Base-by-base conservation (phyloP, 2,329 filamentous ascomycete species). In the Talaromyces sp. region DNA sequence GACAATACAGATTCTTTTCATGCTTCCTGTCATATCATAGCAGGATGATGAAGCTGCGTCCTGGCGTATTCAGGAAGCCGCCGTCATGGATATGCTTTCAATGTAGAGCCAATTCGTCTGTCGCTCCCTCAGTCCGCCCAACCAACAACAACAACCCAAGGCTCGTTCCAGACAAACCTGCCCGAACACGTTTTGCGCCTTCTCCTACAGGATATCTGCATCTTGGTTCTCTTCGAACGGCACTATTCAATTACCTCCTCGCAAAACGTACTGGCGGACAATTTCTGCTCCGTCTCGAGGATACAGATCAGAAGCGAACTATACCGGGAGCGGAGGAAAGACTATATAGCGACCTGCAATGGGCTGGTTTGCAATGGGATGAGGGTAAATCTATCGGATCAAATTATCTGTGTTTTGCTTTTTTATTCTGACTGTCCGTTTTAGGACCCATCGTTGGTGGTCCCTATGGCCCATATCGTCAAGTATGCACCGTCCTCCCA, bases 151-250 rank as follows among this genome's bases (percentile, higher is more conserved):
- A 70, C 63, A 62, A 64, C 58, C 73, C 67, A 58, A 72, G 64
- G 57, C 67, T 69, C 62, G 70, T 75, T 48, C 76, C 84, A 28
- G 74, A 77, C 28, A 73, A 69, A 6, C 88, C 89, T 46, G 84
- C 84, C 60, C 81, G 90, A 71, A 90, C 94, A 17, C 87, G 94
- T 48, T 99, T 99, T 73, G 94, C 95, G 1, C 94, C 94, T 0
- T 97, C 94, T 1, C 94, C 94, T 0, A 99, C 94, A 0, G 94
- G 94, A 1, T 92, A 93, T 67, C 81, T 99, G 22, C 94, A 99
- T 74, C 80, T 99, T 11, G 94, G 94, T 3, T 96, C 92, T 0
- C 74, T 99, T 36, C 82, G 94, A 59, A 99, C 94, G 0, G 95
- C 95, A 0, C 75, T 99, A n/a, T 97, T 91, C 78, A 97, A 96